Evolutionary conservation across 225 moss, liverwort and hornwort genomes (phyloP).

Genomic region (Polytrichum commune): DNA sequence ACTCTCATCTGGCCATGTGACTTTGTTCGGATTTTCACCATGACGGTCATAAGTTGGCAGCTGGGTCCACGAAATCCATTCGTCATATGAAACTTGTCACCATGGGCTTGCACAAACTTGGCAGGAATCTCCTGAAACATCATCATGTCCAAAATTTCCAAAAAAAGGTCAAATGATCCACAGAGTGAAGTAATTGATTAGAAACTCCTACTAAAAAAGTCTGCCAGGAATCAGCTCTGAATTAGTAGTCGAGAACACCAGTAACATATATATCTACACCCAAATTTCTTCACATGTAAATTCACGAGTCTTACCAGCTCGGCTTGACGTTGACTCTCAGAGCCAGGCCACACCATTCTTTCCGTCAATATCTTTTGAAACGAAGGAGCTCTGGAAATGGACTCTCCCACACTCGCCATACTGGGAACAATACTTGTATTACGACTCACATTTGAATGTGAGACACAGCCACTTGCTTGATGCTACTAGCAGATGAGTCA

Average conservation of each 20-base stretch:
- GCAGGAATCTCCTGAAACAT: slow-evolving; percentile 7
- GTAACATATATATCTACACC: too few species aligned
- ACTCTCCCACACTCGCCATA: not conserved
- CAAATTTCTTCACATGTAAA: too few species aligned
- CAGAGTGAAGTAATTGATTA: not conserved
- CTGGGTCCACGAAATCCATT: not conserved
- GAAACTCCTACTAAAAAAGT: too few species aligned
- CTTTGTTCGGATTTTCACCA: not conserved
- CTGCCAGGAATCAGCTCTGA: too few species aligned
- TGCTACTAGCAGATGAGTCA: too few species aligned
- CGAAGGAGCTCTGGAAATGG: not conserved
- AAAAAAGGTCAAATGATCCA: not conserved
- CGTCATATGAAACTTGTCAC: slow-evolving; percentile 2
- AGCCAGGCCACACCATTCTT: not conserved
- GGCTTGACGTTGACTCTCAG: not conserved
- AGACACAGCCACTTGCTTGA: too few species aligned
- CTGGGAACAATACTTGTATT: too few species aligned
- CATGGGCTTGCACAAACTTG: slow-evolving; percentile 6
- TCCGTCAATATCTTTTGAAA: slow-evolving; percentile 4
- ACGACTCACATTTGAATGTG: too few species aligned
- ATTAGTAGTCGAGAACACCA: too few species aligned
- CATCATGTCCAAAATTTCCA: not conserved
- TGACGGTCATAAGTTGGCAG: not conserved
- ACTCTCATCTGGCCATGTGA: not conserved
- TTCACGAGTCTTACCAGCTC: not conserved